Base-by-base conservation (phyloP, 2,329 filamentous ascomycete species). In the Colletotrichum higginsianum region DNA sequence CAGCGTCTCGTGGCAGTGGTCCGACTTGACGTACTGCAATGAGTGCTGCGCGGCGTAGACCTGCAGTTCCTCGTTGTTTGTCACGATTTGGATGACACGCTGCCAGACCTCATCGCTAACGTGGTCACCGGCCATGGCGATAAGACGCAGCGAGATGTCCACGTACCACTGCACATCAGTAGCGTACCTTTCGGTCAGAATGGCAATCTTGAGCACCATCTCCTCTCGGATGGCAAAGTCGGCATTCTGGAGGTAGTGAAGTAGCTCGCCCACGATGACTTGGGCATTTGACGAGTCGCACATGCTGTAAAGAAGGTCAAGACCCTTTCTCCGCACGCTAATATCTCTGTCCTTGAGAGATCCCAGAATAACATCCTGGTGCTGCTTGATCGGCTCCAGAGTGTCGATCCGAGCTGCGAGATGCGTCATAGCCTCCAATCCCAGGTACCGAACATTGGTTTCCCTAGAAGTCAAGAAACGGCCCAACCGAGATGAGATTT, bases 31-130 rank as follows among this genome's bases (percentile, higher is more conserved):
- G 79, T 98, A 98, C 75, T 96, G 93, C 50, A 99, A 85, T 26
- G 96, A 95, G 77, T 97, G 97, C 79, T 97, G 94, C 5, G 96
- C 95, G 1, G 96, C 96, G 80, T 99, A 99, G 0, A 98, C 92
- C 82, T 99, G 96, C 13, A 99, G 88, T 81, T 98, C 96, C 82
- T 99, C 96, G 81, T 99, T 99, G 86, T 99, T 99, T 66, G 96
- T 98, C 71, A 98, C 95, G 76, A 99, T 98, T 81, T 99, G 96
- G 74, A 98, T 98, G 67, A 99, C 96, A 77, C 96, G 92, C 81
- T 99, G 96, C 96, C 96, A 99, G 21, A 99, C 96, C 83, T 99
- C 96, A 74, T 99, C 97, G 82, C 96, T 98, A 76, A 99, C 96
- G 81, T 99, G 96, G 78, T 99, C 96, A 75, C 96, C 96, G 3